Conservation (phyloP, 2,329 filamentous ascomycete species). For the Cryphonectria carpinicola region DNA sequence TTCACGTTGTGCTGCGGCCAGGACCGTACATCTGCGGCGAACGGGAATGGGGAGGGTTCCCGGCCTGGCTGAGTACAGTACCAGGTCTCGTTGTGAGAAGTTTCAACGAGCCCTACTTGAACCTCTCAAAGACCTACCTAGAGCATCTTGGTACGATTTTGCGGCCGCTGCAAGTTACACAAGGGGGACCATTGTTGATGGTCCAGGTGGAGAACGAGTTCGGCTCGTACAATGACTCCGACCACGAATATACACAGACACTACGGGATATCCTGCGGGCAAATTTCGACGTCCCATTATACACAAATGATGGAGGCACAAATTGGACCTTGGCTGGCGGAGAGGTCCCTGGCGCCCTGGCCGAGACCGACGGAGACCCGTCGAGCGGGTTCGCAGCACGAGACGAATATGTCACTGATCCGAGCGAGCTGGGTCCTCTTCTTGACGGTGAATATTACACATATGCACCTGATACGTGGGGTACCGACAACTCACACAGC, state of each 20-base stretch:
- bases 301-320: slow-evolving; percentile 54
- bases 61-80: slow-evolving; percentile 48
- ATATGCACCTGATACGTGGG: slow-evolving; percentile 50
- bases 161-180: slow-evolving; percentile 41
- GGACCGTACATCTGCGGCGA: slow-evolving; percentile 55
- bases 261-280: slow-evolving; percentile 46
- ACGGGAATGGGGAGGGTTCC: slow-evolving; percentile 54
- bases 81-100: slow-evolving; percentile 46
- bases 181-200: slow-evolving; percentile 54
- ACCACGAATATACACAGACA: slow-evolving; percentile 48
- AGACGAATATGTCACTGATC: slow-evolving; percentile 47
- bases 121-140: slow-evolving; percentile 43
- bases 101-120: slow-evolving; percentile 46
- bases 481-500: slow-evolving; percentile 42
- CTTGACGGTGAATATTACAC: slow-evolving; percentile 56
- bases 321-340: slow-evolving; percentile 49
- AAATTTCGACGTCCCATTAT: slow-evolving; percentile 49
- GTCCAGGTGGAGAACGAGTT: slow-evolving; percentile 57
- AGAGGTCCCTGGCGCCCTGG: slow-evolving; percentile 47
- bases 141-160: slow-evolving; percentile 44
- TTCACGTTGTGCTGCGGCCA: slow-evolving; percentile 50
- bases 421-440: slow-evolving; percentile 47
- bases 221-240: slow-evolving; percentile 47
- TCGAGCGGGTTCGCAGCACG: slow-evolving; percentile 44
- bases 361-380: slow-evolving; percentile 51